Base-by-base conservation (phyloP, 176 grass and related monocot species). In the Musa itinerans region DNA sequence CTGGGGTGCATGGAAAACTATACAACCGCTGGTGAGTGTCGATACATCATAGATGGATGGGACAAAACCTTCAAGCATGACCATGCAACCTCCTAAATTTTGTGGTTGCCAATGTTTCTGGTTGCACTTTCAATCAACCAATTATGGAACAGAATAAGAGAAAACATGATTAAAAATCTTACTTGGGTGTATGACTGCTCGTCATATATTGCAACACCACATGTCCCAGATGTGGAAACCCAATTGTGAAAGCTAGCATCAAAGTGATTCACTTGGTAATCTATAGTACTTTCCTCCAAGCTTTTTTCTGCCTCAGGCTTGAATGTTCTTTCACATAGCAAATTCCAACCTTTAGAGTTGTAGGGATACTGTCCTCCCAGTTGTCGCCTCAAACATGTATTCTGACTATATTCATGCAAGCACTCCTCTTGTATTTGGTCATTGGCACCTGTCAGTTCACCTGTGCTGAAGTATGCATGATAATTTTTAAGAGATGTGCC, bases 161-260 rank as follows among this genome's bases (percentile, higher is more conserved):
- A 16, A 58, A 16, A 58, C 4, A 5, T 43, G 55, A 17, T 69
- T 19, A 11, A 53, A 54, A 73, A 34, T 81, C 89, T 92, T 77
- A 92, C 89, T 82, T 82, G 83, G 15, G 89, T 68, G 21, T 81
- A 79, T 12, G 86, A 80, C 11, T 52, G 70, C 12, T 83, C 80
- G 53, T 92, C 86, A 27, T 80, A 88, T 73, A 88, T 81, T 72
- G 75, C 62, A 2, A 79, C 67, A 58, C 78, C 72, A 54, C 86
- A 92, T 17, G 59, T 68, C 63, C 76, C 76, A 16, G 76, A 27
- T 3, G 83, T 79, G 1, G 90, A 75, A 15, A 86, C 90, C 86
- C 90, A 92, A 72, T 81, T 89, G 27, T 92, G 90, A 73, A 89
- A 89, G 84, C 77, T 86, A 66, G 84, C 79, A 74, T 89, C 90